These are phyloP conservation scores for Candida peoriensis DNA, from an alignment of 805 yeast species.

Conservation along the genomic window DNA sequence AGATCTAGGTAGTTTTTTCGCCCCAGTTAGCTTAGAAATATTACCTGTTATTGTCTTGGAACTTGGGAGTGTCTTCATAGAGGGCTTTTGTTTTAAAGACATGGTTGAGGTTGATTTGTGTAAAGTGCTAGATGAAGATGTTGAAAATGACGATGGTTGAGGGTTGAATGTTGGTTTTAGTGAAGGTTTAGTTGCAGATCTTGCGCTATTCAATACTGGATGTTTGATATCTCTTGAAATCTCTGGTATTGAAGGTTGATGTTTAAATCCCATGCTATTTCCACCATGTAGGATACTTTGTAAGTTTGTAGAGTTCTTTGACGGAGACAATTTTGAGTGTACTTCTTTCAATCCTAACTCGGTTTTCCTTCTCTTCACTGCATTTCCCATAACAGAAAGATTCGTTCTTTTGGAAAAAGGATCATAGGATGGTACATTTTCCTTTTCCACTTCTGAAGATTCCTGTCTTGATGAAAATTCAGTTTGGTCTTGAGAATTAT, in stretches of 20 bases:
- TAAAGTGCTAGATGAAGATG: not conserved
- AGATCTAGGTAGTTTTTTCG: constrained; percentile 16
- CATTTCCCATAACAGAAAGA: constrained; percentile 11
- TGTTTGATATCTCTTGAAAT: not conserved
- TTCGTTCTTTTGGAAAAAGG: constrained; percentile 20
- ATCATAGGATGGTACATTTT: constrained; percentile 20
- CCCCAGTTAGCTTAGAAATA: constrained; percentile 10
- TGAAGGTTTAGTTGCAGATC: constrained; percentile 10
- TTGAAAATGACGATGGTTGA: constrained; percentile 1
- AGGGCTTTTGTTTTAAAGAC: constrained; percentile 3
- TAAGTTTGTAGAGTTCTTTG: constrained; percentile 4
- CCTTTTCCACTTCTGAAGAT: constrained; percentile 17
- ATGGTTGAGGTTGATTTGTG: constrained; percentile 1
- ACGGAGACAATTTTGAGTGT: constrained; percentile 3
- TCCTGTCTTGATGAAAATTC: constrained; percentile 8
- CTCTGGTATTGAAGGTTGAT: too few species aligned
- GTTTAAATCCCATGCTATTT: constrained; percentile 1
- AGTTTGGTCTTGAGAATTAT: constrained; percentile 2
- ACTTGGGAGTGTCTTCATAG: not conserved
- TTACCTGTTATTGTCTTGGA: constrained; percentile 7
- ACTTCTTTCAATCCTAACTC: constrained; percentile 14
- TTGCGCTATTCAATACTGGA: constrained; percentile 6
- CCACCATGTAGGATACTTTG: constrained; percentile 1
- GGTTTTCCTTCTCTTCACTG: constrained; percentile 22
- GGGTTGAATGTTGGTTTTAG: too few species aligned